phyloP scores from a whole-genome alignment of 2,329 filamentous ascomycete species.

The Microcera coccophila region DNA sequence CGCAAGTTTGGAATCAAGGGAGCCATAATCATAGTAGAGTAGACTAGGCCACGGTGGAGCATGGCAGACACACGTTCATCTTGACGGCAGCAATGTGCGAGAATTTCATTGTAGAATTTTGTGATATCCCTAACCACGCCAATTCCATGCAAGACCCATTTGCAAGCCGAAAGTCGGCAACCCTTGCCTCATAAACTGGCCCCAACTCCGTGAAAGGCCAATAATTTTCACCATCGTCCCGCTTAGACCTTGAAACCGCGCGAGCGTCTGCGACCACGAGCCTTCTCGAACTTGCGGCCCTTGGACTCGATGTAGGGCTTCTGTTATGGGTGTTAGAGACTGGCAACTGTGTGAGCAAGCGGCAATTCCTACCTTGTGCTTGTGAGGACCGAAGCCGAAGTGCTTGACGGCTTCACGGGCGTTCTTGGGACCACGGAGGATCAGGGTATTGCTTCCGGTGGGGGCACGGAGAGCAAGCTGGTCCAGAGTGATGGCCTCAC shows the following conservation, averaged over 20 bases:
- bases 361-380: slow-evolving; percentile 71
- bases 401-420: slow-evolving; percentile 97
- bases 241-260: slow-evolving; percentile 99
- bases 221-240: slow-evolving; percentile 23
- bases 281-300: slow-evolving; percentile 99
- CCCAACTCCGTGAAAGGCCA: slow-evolving; percentile 26
- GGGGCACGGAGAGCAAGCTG: slow-evolving; percentile 94
- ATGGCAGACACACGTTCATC: background rate
- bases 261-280: slow-evolving; percentile 97
- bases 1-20: slow-evolving; percentile 24
- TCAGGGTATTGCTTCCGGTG: slow-evolving; percentile 93
- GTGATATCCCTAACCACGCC: slow-evolving; percentile 49
- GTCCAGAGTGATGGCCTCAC: slow-evolving; percentile 92
- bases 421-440: slow-evolving; percentile 98
- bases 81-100: slow-evolving; percentile 25
- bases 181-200: slow-evolving; percentile 27
- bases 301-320: slow-evolving; percentile 97
- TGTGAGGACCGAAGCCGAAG: slow-evolving; percentile 97
- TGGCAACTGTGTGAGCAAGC: background rate
- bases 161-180: slow-evolving; percentile 31
- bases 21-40: background rate
- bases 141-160: slow-evolving; percentile 40
- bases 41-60: background rate
- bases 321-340: slow-evolving; percentile 47
- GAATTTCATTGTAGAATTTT: slow-evolving; percentile 34